Base-by-base conservation (phyloP, 371 early-diverging fungal species). In the Vairimorpha ceranae region DNA sequence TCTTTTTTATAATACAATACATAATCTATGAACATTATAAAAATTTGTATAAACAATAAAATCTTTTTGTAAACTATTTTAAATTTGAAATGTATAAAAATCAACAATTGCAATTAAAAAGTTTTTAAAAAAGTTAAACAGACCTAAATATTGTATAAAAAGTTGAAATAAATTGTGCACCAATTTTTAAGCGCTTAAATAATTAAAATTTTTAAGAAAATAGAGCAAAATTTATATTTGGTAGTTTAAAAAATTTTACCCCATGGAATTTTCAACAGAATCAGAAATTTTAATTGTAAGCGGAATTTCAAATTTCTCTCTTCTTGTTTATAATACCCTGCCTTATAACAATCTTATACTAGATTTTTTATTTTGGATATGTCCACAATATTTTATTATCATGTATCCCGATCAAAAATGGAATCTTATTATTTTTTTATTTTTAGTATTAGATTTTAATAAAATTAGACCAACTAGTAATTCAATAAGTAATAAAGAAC, bases 291-390 rank as follows among this genome's bases (percentile, higher is more conserved):
- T 72, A 14, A 30, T 35, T 15, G 17, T 72, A 54, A 72, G 43
- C 27, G 48, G 73, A 2, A 32, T 72, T 33, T 45, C 59, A 2
- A 32, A 17, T 27, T 33, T 66, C 2, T 35, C 54, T 43, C 56
- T 72, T 23, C 33, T 66, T 12, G 65, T 58, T 6, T 72, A 72
- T 60, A 65, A 64, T 23, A 45, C 73, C 0, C 30, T 64, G 25
- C 43, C 51, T 21, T 33, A 25, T 3, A 32, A 56, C 12, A 66
- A 41, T 36, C 19, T 72, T 25, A 36, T 65, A 41, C 32, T 59
- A 35, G 73, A 72, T 35, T 65, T 59, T 29, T 8, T 72, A 25
- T 72, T 65, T 38, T 72, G 66, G 43, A 72, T 72, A 59, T 35
- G 61, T 12, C 73, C 73, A 38, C 65, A 65, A 58, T 72, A 66